Evolutionary conservation across 148 eudicot genomes (phyloP), one percentile per base, ranked within the genome.

Genomic region (Rhododendron williamsianum): DNA sequence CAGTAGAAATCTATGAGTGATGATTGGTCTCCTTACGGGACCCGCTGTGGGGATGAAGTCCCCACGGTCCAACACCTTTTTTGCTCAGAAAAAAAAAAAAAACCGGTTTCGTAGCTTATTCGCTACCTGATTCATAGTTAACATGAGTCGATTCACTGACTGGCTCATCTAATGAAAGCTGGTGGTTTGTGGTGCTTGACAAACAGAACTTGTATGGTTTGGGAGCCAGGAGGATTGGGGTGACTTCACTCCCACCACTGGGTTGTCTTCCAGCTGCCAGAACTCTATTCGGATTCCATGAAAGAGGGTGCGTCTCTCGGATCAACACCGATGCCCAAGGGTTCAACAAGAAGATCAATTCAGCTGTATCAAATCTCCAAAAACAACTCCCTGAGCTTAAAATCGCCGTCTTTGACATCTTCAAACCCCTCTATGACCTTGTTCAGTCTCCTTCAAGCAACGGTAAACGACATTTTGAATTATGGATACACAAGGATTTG

Each of bases 171-270:
- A n/a, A 67, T 69, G 1, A 30, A 30, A 69, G 49, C 30, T n/a
- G 54, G 25, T 33, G 71, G 30, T 30, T 45, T 58, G 60, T 45
- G 51, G 51, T 25, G 80, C 65, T 71, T 76, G 43, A 19, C 2
- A 23, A 52, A 86, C 88, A 97, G 99, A 88, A 90, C 27, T 82
- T 97, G 85, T 87, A 97, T 83, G 89, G 91, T 13, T 60, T 89
- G 82, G 99, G 99, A 89, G 99, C 98, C 8, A 91, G 98, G 82
- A 93, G 90, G 82, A 92, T 97, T 2, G 99, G 99, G n/a, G 99
- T 86, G 87, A 97, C 99, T 88, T 92, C 98, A 76, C 96, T 94
- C 36, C 98, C 99, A 6, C 98, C 99, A 81, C n/a, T 92, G 76
- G 99, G 99, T 9, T 97, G 98, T 74, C 86, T 94, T 46, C 99